Percentiles rank a stretch among this genome's conserved stretches.
Conservation (phyloP, 495 filamentous ascomycete genomes). For the Chaetomium cochliodes region DNA sequence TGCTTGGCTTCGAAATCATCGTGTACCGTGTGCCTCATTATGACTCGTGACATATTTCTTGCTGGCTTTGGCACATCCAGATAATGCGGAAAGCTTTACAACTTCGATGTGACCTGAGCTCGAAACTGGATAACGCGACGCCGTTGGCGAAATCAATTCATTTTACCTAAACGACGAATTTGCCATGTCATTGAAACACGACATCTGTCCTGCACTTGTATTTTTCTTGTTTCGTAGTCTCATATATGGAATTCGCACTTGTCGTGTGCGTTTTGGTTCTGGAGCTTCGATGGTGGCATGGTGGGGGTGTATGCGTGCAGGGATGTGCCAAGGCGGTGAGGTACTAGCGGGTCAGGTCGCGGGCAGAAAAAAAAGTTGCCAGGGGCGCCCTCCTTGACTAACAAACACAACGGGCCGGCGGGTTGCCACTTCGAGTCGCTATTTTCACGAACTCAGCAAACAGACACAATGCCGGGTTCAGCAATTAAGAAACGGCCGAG, state of each 20-base stretch:
- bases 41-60: not conserved
- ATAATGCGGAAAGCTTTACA: not conserved
- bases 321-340: conserved; percentile 16
- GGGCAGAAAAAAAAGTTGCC: conserved; percentile 29
- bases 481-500: conserved; percentile 76
- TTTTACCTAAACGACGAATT: not conserved
- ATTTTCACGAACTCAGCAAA: conserved; percentile 1
- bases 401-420: not conserved
- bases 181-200: not conserved
- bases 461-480: conserved; percentile 50
- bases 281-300: not conserved
- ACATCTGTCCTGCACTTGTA: not conserved
- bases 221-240: not conserved
- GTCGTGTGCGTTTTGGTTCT: not conserved
- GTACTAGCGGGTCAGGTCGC: not conserved
- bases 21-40: not conserved
- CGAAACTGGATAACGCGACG: too few species aligned
- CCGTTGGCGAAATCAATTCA: too few species aligned
- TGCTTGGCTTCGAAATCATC: conserved; percentile 17
- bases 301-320: not conserved
- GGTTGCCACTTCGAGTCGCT: not conserved
- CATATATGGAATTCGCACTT: not conserved
- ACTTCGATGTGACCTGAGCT: too few species aligned
- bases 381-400: not conserved
- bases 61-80: not conserved